Base-by-base conservation (phyloP, 352 stramenopile genomes). In the Halophytophthora batemanensis region DNA sequence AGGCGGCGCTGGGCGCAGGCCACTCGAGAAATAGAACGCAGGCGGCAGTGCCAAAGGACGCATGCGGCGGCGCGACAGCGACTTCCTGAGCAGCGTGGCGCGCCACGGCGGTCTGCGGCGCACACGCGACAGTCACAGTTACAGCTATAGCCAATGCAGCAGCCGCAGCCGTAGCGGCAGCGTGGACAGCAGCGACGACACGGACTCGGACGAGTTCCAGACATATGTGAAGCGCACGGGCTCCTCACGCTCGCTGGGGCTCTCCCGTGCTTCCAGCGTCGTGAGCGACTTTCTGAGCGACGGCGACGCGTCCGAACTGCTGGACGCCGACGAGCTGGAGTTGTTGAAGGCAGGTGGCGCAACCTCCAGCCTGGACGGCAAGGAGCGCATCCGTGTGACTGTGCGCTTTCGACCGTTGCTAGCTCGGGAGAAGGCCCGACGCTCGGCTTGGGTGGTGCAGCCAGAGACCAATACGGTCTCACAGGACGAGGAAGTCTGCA, bases 361-460 rank as follows among this genome's bases (percentile, higher is more conserved):
- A 45, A 63, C 33, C 25, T 60, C 4, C 49, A 37, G 2, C 8
- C 39, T 31, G 6, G 56, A 69, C n/a, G 51, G 31, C 13, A 51
- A 40, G 5, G 65, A 76, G 29, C 62, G 61, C 17, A 65, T 79
- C 42, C 65, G 62, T 5, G 69, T 79, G 21, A 70, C 68, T 0
- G 64, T 77, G 13, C 64, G 68, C 1, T 77, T 77, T 48, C 60
- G 68, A 19, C 61, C 68, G 36, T 29, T 77, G 21, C 18, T 74
- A 22, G 7, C 56, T 1, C 63, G 63, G 22, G 68, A 77, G 50
- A 69, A 74, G 52, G 60, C 45, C 39, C 56, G 21, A 28, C 34
- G 8, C 0, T 64, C 61, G 0, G 68, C 64, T 2, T 77, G 68
- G 64, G 61, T 45, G 23, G 64, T 77, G 39, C 56, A 77, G 35